phyloP scores from a whole-genome alignment of 768 basidiomycete species.

The Leccinum rimulosum region DNA sequence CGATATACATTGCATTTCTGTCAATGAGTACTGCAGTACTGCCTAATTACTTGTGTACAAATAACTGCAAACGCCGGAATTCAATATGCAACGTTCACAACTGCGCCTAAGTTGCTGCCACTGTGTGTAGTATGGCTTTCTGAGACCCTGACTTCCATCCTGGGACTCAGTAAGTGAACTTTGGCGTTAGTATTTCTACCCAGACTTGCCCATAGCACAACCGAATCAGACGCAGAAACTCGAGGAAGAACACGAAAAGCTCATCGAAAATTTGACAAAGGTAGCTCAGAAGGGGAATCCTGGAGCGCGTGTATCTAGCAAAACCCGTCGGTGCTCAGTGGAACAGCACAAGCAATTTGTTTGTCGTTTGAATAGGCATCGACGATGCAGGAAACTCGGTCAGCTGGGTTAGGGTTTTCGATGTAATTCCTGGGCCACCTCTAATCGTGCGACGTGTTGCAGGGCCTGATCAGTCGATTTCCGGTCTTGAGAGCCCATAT shows the following conservation, averaged over 20 bases:
- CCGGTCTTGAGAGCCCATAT: no score
- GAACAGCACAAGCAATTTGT: conserved; percentile 55
- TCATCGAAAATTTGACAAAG: neutral
- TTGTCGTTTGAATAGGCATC: conserved; percentile 70
- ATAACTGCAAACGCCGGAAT: no score
- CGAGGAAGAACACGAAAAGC: neutral
- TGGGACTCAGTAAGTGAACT: conserved; percentile 18
- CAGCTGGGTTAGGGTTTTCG: conserved; percentile 18
- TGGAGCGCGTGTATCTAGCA: conserved; percentile 10
- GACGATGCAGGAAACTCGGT: conserved; percentile 48
- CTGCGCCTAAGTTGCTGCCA: no score
- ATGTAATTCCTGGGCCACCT: neutral
- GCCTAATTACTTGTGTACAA: no score
- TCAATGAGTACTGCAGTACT: no score
- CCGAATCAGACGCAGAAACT: conserved; percentile 11
- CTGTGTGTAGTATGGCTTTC: no score
- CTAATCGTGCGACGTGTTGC: neutral
- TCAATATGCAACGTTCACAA: no score
- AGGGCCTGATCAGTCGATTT: no score
- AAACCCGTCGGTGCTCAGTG: conserved; percentile 29
- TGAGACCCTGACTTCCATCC: conserved; percentile 2
- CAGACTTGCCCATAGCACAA: neutral
- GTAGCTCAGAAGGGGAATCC: neutral
- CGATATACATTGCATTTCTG: neutral
- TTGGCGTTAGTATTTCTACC: neutral